Conservation (phyloP, 345 rosid genomes). For the Dipteronia sinensis region DNA sequence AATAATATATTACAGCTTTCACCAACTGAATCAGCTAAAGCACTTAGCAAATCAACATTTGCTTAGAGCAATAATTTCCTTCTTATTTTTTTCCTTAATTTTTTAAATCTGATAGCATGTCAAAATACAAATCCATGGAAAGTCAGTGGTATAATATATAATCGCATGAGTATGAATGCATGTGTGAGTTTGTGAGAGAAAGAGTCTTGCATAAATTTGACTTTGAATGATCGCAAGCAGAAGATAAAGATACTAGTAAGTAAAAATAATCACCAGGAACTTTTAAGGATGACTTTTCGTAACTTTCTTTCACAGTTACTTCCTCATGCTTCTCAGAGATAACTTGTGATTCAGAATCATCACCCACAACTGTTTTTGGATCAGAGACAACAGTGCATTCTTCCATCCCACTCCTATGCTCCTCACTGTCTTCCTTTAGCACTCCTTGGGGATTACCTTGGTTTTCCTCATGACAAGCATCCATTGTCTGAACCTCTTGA, state of each 20-base stretch:
- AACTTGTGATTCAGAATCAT: slow-evolving; percentile 29
- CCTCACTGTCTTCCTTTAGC: slow-evolving; percentile 28
- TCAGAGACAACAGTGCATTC: slow-evolving; percentile 29
- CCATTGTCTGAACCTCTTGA: slow-evolving; percentile 32
- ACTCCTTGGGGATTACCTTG: slow-evolving; percentile 28
- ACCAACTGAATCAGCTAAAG: not conserved
- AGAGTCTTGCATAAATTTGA: not conserved
- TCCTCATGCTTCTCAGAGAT: slow-evolving; percentile 30
- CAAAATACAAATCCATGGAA: not conserved
- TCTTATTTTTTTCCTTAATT: not conserved
- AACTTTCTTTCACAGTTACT: slow-evolving; percentile 30
- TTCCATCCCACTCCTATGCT: slow-evolving; percentile 30
- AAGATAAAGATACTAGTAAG: not conserved
- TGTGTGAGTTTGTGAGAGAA: not conserved
- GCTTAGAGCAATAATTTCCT: not conserved
- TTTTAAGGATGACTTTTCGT: slow-evolving; percentile 28
- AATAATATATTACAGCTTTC: not conserved
- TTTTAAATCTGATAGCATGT: not conserved
- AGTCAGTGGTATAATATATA: not conserved
- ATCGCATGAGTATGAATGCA: not conserved
- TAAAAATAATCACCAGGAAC: slow-evolving; percentile 46
- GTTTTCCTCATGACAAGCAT: slow-evolving; percentile 34
- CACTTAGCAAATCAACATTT: not conserved
- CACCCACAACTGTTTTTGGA: slow-evolving; percentile 33
- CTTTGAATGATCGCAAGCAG: not conserved